These are phyloP conservation scores for Alternaria sp. DNA, from an alignment of 2,329 filamentous ascomycete species.

Conservation along the genomic window DNA sequence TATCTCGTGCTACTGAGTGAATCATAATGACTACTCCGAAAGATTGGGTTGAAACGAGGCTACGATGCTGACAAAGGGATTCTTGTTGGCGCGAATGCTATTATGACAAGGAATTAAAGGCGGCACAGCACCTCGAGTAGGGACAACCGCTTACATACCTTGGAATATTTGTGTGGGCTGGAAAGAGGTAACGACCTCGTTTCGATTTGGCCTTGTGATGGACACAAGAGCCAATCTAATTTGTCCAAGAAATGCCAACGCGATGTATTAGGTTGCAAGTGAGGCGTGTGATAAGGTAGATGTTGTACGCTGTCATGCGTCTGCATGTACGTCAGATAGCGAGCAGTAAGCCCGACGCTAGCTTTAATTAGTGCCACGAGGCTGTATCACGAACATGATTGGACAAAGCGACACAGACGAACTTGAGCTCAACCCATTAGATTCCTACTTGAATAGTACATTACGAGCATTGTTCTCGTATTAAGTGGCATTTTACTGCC, in stretches of 20 bases:
- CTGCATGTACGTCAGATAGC: constrained; percentile 14
- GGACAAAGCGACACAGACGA: constrained; percentile 10
- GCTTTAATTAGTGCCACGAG: constrained; percentile 29
- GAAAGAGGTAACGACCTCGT: neutral
- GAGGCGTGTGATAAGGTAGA: constrained; percentile 33
- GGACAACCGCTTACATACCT: constrained; percentile 14
- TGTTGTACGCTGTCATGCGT: constrained; percentile 22
- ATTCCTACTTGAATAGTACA: constrained; percentile 13
- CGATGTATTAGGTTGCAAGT: constrained; percentile 21
- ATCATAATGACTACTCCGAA: neutral
- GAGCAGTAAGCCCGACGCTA: constrained; percentile 22
- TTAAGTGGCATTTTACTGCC: constrained; percentile 14
- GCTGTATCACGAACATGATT: constrained; percentile 26
- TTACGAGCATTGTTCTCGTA: constrained; percentile 11
- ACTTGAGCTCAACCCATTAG: constrained; percentile 10
- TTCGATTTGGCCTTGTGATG: constrained; percentile 8
- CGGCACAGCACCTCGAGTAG: neutral
- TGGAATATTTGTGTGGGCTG: neutral
- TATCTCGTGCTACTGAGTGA: neutral
- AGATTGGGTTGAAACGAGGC: neutral
- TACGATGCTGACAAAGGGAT: neutral
- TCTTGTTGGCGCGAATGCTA: neutral
- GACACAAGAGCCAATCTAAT: neutral
- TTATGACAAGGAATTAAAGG: neutral
- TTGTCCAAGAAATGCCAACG: constrained; percentile 1